phyloP scores from a whole-genome alignment of 805 yeast species.

The Priceomyces medius region DNA sequence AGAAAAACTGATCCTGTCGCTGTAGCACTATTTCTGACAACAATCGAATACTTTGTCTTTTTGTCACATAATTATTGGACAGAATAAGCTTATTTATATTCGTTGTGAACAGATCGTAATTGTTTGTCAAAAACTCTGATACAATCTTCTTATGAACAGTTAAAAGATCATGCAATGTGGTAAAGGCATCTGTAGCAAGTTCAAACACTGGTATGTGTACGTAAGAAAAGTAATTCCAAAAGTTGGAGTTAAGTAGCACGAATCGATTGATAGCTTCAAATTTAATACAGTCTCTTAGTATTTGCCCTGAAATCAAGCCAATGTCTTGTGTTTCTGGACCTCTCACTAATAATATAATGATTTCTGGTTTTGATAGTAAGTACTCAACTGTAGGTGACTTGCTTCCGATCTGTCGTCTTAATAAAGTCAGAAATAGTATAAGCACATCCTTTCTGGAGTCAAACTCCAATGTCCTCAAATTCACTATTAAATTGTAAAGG shows the following conservation, averaged over 20 bases:
- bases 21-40: conserved; percentile 69
- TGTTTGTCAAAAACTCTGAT: conserved; percentile 62
- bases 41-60: conserved; percentile 82
- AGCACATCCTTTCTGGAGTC: conserved; percentile 86
- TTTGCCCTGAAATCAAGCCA: conserved; percentile 71
- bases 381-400: conserved; percentile 88
- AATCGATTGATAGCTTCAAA: conserved; percentile 66
- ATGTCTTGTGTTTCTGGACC: conserved; percentile 75
- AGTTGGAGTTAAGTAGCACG: conserved; percentile 55
- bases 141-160: conserved; percentile 68
- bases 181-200: conserved; percentile 85
- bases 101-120: conserved; percentile 57
- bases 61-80: conserved; percentile 84
- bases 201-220: conserved; percentile 80
- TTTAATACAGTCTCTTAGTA: conserved; percentile 81
- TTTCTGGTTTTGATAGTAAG: conserved; percentile 62
- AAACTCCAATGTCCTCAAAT: conserved; percentile 72
- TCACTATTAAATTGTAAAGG: conserved; percentile 56
- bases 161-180: conserved; percentile 68
- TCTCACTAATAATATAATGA: conserved; percentile 58
- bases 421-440: conserved; percentile 66
- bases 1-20: conserved; percentile 66
- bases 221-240: conserved; percentile 84
- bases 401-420: conserved; percentile 74
- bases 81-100: conserved; percentile 69